Evolutionary conservation across 768 basidiomycete genomes (phyloP).

Genomic region (Suillus hirtellus): DNA sequence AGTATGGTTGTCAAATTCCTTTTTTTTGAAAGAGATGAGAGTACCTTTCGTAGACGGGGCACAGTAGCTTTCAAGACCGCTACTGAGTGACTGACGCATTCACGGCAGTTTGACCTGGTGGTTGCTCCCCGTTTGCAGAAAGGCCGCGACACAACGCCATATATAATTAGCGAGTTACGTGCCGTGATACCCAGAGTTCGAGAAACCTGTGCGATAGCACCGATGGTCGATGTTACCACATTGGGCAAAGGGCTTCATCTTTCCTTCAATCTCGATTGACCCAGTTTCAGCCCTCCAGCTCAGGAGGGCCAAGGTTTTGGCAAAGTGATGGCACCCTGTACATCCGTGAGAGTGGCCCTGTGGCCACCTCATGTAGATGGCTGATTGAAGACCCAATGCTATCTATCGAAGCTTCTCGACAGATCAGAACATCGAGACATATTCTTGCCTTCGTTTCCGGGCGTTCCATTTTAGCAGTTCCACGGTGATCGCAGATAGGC

Average conservation of each 20-base stretch:
- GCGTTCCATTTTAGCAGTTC: conserved; percentile 1
- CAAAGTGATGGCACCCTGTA: not conserved
- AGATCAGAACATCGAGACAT: conserved; percentile 2
- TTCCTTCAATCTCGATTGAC: conserved; percentile 2
- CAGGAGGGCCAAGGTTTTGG: not conserved
- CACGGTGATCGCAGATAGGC: conserved; percentile 1
- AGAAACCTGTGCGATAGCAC: conserved; percentile 3
- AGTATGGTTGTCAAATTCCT: not conserved
- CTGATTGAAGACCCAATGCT: not conserved
- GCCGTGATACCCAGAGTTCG: not conserved
- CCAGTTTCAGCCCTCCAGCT: conserved; percentile 3
- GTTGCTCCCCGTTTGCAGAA: not conserved
- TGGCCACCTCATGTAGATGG: not conserved
- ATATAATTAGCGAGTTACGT: not conserved
- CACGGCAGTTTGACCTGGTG: not conserved
- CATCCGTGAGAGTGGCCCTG: conserved; percentile 8
- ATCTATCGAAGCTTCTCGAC: conserved; percentile 5
- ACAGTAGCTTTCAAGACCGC: not conserved
- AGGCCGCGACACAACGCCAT: not conserved
- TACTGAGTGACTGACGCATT: not conserved
- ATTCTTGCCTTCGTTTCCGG: not conserved
- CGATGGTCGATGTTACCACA: conserved; percentile 1
- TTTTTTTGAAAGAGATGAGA: not conserved
- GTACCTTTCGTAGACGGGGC: not conserved
- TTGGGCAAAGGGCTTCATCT: not conserved